Conservation (phyloP, 2,329 filamentous ascomycete species). For the Aspergillus versicolor region DNA sequence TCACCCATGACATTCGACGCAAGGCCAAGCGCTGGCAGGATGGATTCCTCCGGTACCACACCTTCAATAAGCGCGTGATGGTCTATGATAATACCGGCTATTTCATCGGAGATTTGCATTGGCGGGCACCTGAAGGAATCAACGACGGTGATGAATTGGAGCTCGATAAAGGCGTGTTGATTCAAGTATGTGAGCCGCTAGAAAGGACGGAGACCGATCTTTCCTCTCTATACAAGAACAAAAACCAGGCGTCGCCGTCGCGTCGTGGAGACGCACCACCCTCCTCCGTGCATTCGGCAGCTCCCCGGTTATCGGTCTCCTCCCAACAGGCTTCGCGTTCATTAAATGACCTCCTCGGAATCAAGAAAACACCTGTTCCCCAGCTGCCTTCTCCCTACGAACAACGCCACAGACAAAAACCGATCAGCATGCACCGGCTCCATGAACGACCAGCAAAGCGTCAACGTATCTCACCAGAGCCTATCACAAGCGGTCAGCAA, state of each 20-base stretch:
- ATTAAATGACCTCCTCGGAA: conserved; percentile 64
- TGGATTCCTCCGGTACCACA: conserved; percentile 81
- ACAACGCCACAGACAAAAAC: conserved; percentile 19
- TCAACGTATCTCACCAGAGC: conserved; percentile 23
- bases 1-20: conserved; percentile 77
- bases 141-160: conserved; percentile 79
- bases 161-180: conserved; percentile 73
- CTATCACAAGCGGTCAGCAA: conserved; percentile 4
- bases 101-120: conserved; percentile 82
- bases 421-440: conserved; percentile 10
- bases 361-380: conserved; percentile 62
- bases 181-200: conserved; percentile 77
- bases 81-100: conserved; percentile 80
- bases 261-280: conserved; percentile 33
- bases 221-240: conserved; percentile 68
- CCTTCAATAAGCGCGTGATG: conserved; percentile 89
- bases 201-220: conserved; percentile 75
- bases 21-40: conserved; percentile 95
- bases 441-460: conserved; percentile 35
- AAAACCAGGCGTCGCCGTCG: conserved; percentile 35
- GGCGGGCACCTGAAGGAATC: conserved; percentile 67
- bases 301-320: conserved; percentile 22
- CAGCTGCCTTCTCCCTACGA: conserved; percentile 70
- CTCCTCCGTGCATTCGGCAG: conserved; percentile 44
- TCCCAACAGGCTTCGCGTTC: conserved; percentile 53